Percentiles rank a stretch among this genome's conserved stretches.
These are phyloP conservation scores for Thielaviopsis ethacetica DNA, from an alignment of 2,329 filamentous ascomycete species.

Conservation along the genomic window DNA sequence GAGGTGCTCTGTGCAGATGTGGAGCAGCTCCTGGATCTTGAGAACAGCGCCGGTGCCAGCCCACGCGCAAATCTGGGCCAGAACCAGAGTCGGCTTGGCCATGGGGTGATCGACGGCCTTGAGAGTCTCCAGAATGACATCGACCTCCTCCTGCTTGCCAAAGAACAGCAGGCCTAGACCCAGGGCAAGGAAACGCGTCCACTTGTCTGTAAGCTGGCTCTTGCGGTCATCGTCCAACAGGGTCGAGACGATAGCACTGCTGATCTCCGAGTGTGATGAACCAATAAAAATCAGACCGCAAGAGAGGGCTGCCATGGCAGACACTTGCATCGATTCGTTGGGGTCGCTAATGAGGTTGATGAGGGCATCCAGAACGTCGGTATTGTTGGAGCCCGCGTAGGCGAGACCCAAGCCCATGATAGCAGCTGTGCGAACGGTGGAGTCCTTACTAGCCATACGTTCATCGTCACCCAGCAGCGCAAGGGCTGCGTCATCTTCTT, in stretches of 20 bases:
- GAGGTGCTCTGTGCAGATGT: constrained; percentile 95
- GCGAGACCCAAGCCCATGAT: constrained; percentile 94
- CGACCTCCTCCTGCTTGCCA: constrained; percentile 94
- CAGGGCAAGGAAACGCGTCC: constrained; percentile 91
- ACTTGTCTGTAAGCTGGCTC: constrained; percentile 89
- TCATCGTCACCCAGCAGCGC: constrained; percentile 69
- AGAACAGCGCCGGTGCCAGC: constrained; percentile 92
- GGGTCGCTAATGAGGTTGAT: constrained; percentile 78
- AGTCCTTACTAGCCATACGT: constrained; percentile 63
- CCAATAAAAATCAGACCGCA: constrained; percentile 86
- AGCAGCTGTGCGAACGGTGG: constrained; percentile 61
- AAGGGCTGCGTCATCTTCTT: constrained; percentile 80
- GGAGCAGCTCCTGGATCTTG: constrained; percentile 91
- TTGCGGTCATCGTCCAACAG: constrained; percentile 86
- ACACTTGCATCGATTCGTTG: constrained; percentile 80
- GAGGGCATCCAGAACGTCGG: constrained; percentile 69
- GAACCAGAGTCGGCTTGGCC: constrained; percentile 84
- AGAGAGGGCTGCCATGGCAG: constrained; percentile 85
- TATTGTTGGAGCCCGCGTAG: constrained; percentile 87
- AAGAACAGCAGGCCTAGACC: constrained; percentile 91
- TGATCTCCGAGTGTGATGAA: constrained; percentile 79
- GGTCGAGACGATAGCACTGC: constrained; percentile 80
- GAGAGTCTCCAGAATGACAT: constrained; percentile 88
- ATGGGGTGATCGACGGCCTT: constrained; percentile 96
- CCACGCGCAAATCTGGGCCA: constrained; percentile 95